A percentile compares a stretch with the other conserved stretches of the same genome.
Evolutionary conservation across 176 grass and related monocot genomes (phyloP).

Genomic region (Saccharum officinarum): DNA sequence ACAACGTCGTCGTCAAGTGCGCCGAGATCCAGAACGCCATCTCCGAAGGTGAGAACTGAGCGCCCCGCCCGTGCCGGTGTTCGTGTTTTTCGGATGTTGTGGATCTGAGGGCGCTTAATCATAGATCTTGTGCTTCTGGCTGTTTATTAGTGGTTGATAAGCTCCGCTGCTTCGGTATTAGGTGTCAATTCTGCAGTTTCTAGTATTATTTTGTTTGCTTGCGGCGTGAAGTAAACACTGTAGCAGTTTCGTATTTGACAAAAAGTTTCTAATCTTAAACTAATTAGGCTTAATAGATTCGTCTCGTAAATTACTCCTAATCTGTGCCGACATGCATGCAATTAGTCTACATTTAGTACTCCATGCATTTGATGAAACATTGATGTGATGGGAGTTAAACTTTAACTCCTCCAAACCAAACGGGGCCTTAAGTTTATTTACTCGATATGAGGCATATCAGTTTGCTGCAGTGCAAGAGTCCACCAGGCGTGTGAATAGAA

Average conservation of each 20-base stretch:
- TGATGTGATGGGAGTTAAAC: too few species aligned
- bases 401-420: too few species aligned
- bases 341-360: too few species aligned
- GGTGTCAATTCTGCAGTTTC: background rate
- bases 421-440: background rate
- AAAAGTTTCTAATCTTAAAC: too few species aligned
- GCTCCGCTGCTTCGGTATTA: background rate
- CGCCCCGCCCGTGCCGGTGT: background rate
- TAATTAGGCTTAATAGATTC: too few species aligned
- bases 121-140: conserved; percentile 10
- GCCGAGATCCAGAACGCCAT: conserved; percentile 84
- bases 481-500: background rate
- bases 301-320: too few species aligned
- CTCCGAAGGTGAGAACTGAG: conserved; percentile 47
- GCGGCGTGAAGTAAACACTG: background rate
- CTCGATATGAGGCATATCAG: background rate
- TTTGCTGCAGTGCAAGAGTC: background rate
- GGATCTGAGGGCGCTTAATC: background rate
- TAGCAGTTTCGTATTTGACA: too few species aligned
- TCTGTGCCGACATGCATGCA: too few species aligned
- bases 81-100: background rate
- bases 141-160: background rate
- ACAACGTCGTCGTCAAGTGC: conserved; percentile 83
- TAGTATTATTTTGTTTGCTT: conserved; percentile 23
- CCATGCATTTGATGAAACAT: too few species aligned